Base-by-base conservation (phyloP, 495 filamentous ascomycete genomes). In the Aspergillus wentii region DNA sequence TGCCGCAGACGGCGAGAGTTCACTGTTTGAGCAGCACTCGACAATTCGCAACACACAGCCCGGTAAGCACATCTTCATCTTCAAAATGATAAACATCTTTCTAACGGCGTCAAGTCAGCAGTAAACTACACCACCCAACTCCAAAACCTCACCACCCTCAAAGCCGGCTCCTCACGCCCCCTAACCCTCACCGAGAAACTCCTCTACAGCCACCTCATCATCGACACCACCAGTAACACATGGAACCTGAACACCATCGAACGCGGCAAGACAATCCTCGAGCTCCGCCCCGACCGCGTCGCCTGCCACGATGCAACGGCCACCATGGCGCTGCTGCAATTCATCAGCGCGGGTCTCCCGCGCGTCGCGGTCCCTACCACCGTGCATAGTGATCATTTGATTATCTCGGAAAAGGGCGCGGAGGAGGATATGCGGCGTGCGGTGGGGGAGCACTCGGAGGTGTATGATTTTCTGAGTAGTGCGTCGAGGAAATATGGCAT, bases 281-380 rank as follows among this genome's bases (percentile, higher is more conserved):
- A 82, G 60, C 75, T 94, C 44, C 82, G 87, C 30, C 88, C 88
- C 3, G 88, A 95, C 60, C 82, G 88, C 51, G 87, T 94, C 42
- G 88, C 88, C 58, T 92, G 87, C 72, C 88, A 95, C 69, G 88
- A 95, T 80, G 88, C 88, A 40, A 95, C 88, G 5, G 88, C 88
- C 35, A 88, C 94, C 72, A 95, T 94, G 88, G 88, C 88, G 41
- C 86, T 95, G 55, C 73, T 94, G 21, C 88, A 95, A 67, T 95
- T 94, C 69, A 95, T 95, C 83, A 88, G 83, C 34, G 88, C 88
- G 26, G 87, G 87, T 49, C 82, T 95, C 75, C 81, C 84, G 44
- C 79, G 76, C 36, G 88, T 92, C 35, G 84, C 83, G n/a, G 90
- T 88, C 30, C 88, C 88, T 11, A 83, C 84, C 30, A 95, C 87